Conservation (phyloP, 495 filamentous ascomycete species). For the Rhypophila decipiens region DNA sequence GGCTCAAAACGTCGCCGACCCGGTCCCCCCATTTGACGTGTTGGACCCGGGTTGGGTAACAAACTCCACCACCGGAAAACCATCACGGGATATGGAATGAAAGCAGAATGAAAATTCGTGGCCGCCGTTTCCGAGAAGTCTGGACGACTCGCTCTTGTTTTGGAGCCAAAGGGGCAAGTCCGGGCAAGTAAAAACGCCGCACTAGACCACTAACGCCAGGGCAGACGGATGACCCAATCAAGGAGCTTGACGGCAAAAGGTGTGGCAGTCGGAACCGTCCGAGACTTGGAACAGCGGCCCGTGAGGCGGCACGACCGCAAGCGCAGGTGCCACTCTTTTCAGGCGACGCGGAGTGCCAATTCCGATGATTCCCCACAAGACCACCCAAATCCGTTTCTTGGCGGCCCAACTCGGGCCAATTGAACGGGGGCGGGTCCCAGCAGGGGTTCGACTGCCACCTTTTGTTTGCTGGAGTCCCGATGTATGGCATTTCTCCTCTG, state of each 20-base stretch:
- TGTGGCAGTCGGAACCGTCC: constrained; percentile 7
- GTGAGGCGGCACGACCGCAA: constrained; percentile 27
- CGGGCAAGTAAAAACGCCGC: not conserved
- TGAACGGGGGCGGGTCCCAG: not conserved
- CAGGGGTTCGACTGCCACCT: no score
- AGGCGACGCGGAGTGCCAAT: constrained; percentile 31
- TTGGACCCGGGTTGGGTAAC: not conserved
- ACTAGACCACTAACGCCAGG: not conserved
- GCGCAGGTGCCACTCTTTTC: constrained; percentile 25
- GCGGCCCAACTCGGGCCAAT: not conserved
- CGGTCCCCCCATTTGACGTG: not conserved
- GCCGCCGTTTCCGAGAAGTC: not conserved
- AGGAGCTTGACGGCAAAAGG: not conserved
- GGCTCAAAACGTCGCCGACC: constrained; percentile 8
- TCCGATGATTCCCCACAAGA: constrained; percentile 20
- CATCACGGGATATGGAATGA: no score
- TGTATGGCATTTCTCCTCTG: no score
- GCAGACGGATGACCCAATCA: constrained; percentile 4
- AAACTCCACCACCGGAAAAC: not conserved
- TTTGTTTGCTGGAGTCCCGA: constrained; percentile 9
- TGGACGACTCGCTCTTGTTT: not conserved
- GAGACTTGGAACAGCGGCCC: constrained; percentile 29
- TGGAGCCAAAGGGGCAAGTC: not conserved
- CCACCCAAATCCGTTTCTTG: no score
- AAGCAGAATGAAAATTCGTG: not conserved